phyloP scores from a whole-genome alignment of 2,329 filamentous ascomycete genomes.

The Phoma sp. region DNA sequence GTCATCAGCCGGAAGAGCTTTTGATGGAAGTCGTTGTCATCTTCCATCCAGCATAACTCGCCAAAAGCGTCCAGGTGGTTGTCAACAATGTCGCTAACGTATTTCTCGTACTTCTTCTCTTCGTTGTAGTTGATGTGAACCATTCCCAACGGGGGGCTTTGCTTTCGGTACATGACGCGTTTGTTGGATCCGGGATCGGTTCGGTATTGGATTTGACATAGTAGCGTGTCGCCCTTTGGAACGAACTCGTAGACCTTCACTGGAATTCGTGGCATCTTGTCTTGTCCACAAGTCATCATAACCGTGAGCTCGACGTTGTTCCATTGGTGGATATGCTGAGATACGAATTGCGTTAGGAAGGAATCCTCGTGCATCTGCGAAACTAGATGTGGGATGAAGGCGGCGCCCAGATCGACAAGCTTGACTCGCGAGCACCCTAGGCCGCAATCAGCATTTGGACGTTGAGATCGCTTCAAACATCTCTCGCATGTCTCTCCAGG shows the following conservation, averaged over 20 bases:
- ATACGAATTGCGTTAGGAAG: constrained; percentile 49
- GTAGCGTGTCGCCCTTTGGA: constrained; percentile 49
- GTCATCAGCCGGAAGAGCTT: constrained; percentile 51
- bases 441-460: constrained; percentile 48
- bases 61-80: constrained; percentile 51
- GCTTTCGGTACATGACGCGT: constrained; percentile 41
- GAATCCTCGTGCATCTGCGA: constrained; percentile 52
- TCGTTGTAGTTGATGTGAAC: constrained; percentile 53
- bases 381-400: constrained; percentile 52
- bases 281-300: constrained; percentile 51
- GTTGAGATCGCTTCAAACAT: constrained; percentile 47
- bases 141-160: constrained; percentile 55
- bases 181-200: constrained; percentile 46
- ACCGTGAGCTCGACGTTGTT: constrained; percentile 48
- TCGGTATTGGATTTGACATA: constrained; percentile 52
- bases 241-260: constrained; percentile 56
- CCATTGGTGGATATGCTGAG: constrained; percentile 47
- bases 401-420: constrained; percentile 51
- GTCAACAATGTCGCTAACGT: constrained; percentile 52
- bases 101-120: constrained; percentile 52
- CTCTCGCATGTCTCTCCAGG: constrained; percentile 49
- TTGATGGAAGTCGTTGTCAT: constrained; percentile 53
- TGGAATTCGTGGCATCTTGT: constrained; percentile 49
- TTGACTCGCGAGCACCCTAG: constrained; percentile 55
- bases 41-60: constrained; percentile 53